Base-by-base conservation (phyloP, 2,329 filamentous ascomycete genomes). In the Aureobasidium zeae region DNA sequence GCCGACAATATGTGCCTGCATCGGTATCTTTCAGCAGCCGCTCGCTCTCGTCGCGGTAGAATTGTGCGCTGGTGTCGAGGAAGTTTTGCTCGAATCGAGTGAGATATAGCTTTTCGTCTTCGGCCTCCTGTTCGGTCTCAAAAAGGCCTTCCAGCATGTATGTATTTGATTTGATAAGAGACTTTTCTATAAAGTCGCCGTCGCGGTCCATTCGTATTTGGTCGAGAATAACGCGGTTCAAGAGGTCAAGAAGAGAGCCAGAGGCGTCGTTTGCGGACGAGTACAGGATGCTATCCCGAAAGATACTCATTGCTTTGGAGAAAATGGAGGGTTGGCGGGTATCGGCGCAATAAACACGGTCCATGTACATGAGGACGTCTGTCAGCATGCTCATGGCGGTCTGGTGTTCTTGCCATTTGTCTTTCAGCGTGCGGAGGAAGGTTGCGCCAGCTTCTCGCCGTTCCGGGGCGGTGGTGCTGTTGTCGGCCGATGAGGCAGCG, bases 361-460 rank as follows among this genome's bases (percentile, higher is more conserved):
- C 89, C 71, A 98, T 86, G 58, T 95, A 95, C 86, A 95, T 94
- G 37, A 95, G 72, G 20, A 95, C 86, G 60, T 95, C 88, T 3
- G 87, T 86, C 32, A 86, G 81, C 88, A 95, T 94, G 57, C 86
- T 86, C 83, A 94, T 94, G 32, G 84, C 88, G 45, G 84, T 76
- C 58, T 88, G 85, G 58, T 98, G 88, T 50, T 93, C 83, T 48
- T 87, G 78, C 86, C 88, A 98, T 2, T 81, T 78, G 46, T 79
- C 72, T 53, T 82, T 82, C 11, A 96, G 63, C 0, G 78, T 81
- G 44, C 76, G 77, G 47, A 98, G 64, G 51, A 96, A 93, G 56
- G 74, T 80, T 63, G 94, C 87, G 35, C 88, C 88, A 25, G 83
- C 81, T 31, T 81, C 75, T 34, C 85, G 74, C 44, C 84, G 77